Conservation (phyloP, 495 filamentous ascomycete species). For the Amphirosellinia nigrospora region DNA sequence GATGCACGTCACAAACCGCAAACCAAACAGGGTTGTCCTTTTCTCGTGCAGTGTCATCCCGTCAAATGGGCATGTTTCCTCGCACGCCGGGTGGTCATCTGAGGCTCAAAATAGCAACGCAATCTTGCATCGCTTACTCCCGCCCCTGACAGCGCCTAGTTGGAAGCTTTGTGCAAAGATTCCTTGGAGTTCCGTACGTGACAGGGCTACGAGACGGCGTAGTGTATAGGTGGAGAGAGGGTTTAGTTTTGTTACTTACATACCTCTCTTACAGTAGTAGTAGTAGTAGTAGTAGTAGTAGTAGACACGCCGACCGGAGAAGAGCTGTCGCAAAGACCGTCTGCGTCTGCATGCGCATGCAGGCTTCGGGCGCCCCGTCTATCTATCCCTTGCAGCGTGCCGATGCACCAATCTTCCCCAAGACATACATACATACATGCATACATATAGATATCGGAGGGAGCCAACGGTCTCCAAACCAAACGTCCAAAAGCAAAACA, state of each 20-base stretch:
- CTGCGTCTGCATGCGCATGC: conserved; percentile 10
- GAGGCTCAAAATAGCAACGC: conserved; percentile 27
- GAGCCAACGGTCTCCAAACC: background rate
- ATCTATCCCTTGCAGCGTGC: conserved; percentile 14
- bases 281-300: too few relatives aligned
- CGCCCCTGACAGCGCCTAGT: conserved; percentile 6
- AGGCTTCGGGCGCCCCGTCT: conserved; percentile 16
- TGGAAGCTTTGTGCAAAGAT: conserved; percentile 20
- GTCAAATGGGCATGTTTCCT: conserved; percentile 13
- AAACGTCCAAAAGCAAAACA: conserved; percentile 10
- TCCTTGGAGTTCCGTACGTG: background rate
- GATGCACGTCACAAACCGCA: conserved; percentile 28
- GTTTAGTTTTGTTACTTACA: background rate
- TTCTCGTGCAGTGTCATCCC: conserved; percentile 12
- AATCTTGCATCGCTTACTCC: conserved; percentile 27
- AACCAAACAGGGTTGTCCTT: conserved; percentile 1
- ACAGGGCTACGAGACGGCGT: conserved; percentile 19
- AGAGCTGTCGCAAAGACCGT: conserved; percentile 7
- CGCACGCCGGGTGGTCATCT: background rate
- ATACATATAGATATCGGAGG: background rate
- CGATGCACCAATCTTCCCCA: conserved; percentile 8
- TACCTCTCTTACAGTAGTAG: too few relatives aligned
- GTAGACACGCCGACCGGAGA: conserved; percentile 16
- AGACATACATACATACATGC: background rate
- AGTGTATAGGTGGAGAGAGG: conserved; percentile 11